A percentile compares a stretch with the other conserved stretches of the same genome.
Evolutionary conservation across 2,329 filamentous ascomycete genomes (phyloP).

Genomic region (Cylindrodendrum hubeiense): DNA sequence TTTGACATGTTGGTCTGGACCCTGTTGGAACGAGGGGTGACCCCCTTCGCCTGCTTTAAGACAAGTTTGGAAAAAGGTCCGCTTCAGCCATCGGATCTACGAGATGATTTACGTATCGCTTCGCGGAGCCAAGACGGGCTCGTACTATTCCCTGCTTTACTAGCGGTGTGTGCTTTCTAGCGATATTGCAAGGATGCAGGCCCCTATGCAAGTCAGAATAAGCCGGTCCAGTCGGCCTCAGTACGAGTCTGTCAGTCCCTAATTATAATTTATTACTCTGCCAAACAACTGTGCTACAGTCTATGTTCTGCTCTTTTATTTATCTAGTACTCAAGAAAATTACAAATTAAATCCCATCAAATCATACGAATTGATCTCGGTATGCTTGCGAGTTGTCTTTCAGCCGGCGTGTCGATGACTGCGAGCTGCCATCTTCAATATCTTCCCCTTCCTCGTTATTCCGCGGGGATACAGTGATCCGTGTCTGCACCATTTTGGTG

Average conservation of each 20-base stretch:
- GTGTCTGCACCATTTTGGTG: slow-evolving; percentile 40
- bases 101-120: neutral
- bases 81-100: neutral
- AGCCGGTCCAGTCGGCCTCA: neutral
- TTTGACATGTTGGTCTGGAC: neutral
- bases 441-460: slow-evolving; percentile 1
- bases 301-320: neutral
- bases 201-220: neutral
- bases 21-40: neutral
- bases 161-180: neutral
- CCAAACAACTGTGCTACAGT: neutral
- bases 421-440: slow-evolving; percentile 36
- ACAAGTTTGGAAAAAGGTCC: neutral
- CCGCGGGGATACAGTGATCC: slow-evolving; percentile 34
- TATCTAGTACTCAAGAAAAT: neutral
- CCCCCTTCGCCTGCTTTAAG: neutral
- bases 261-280: neutral
- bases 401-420: slow-evolving; percentile 37
- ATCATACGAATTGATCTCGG: slow-evolving; percentile 6
- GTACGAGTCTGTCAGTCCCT: too few relatives aligned
- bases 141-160: neutral
- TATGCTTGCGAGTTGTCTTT: slow-evolving; percentile 16
- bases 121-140: neutral
- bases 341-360: neutral
- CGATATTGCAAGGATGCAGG: neutral